These are phyloP conservation scores for Funneliformis geosporum DNA, from an alignment of 192 early-diverging fungal species.

Conservation along the genomic window DNA sequence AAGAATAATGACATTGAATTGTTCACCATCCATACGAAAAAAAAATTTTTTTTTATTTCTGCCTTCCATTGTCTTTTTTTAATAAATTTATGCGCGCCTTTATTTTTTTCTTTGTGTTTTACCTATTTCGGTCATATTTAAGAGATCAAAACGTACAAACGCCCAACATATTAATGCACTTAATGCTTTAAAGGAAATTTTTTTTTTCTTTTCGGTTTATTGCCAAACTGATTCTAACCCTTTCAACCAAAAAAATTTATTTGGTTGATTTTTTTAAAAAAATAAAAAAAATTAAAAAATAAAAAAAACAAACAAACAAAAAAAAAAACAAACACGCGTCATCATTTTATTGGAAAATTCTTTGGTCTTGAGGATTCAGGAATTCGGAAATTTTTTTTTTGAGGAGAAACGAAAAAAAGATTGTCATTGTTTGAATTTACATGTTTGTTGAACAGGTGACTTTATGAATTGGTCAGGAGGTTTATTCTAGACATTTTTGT, in stretches of 20 bases:
- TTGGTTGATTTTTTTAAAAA: background rate
- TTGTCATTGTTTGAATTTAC: background rate
- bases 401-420: no score
- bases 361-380: background rate
- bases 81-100: background rate
- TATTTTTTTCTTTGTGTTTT: background rate
- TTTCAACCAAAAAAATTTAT: background rate
- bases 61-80: background rate
- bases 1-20: background rate
- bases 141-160: background rate
- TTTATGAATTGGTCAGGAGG: background rate
- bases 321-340: background rate
- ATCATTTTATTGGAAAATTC: background rate
- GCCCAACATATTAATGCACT: background rate
- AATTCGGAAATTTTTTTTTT: background rate
- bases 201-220: background rate
- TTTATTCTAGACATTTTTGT: background rate
- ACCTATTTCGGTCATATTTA: background rate
- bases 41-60: background rate
- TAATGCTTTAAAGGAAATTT: background rate
- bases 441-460: background rate
- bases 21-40: background rate
- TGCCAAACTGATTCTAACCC: background rate
- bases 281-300: background rate
- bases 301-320: no score